These are phyloP conservation scores for Fusarium euwallaceae DNA, from an alignment of 2,329 filamentous ascomycete genomes.

Conservation along the genomic window DNA sequence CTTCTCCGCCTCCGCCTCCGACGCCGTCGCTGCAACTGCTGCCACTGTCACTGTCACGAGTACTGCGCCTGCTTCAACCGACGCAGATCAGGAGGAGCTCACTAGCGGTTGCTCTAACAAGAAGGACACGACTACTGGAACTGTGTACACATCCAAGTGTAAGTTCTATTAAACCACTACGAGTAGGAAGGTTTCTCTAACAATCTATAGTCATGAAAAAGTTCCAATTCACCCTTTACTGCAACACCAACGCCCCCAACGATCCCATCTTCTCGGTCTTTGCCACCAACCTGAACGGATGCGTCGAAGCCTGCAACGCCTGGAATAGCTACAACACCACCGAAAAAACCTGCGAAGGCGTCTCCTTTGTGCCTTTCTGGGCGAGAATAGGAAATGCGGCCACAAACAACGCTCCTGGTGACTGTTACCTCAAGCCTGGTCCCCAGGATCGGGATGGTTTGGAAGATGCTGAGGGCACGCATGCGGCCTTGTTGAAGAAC, in stretches of 20 bases:
- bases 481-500: conserved; percentile 9
- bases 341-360: conserved; percentile 14
- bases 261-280: conserved; percentile 57
- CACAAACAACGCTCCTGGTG: neutral
- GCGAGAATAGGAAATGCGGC: conserved; percentile 8
- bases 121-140: conserved; percentile 51
- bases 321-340: conserved; percentile 44
- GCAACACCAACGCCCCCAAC: conserved; percentile 58
- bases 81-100: conserved; percentile 35
- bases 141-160: conserved; percentile 18
- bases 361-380: conserved; percentile 37
- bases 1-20: neutral
- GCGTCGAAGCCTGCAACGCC: conserved; percentile 62
- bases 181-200: neutral
- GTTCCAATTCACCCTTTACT: conserved; percentile 57
- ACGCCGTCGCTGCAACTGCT: neutral
- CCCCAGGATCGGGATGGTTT: conserved; percentile 2
- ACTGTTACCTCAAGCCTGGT: conserved; percentile 13
- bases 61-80: neutral
- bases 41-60: neutral
- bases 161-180: neutral
- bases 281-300: conserved; percentile 57
- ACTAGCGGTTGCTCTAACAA: conserved; percentile 57
- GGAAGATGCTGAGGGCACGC: conserved; percentile 4
- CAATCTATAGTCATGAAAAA: conserved; percentile 49